phyloP scores from a whole-genome alignment of 192 early-diverging fungal species.

The Phlyctochytrium bullatum region DNA sequence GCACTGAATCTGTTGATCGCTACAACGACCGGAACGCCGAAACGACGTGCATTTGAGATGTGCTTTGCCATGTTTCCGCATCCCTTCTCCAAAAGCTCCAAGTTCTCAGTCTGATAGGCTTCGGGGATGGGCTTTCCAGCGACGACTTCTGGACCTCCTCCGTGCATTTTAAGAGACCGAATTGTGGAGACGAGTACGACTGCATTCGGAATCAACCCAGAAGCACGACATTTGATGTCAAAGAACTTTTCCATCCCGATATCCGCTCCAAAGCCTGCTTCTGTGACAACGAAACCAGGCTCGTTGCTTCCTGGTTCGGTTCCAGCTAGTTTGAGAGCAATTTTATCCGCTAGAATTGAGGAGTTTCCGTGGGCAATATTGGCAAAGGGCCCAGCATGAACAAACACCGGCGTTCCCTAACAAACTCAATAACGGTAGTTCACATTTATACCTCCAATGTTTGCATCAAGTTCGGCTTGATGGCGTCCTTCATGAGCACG shows the following conservation, averaged over 20 bases:
- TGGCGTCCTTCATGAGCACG: conserved; percentile 97
- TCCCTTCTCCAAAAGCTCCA: conserved; percentile 79
- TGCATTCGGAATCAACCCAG: conserved; percentile 80
- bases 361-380: conserved; percentile 99
- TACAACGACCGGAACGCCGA: conserved; percentile 87
- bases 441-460: conserved; percentile 71
- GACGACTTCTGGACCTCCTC: conserved; percentile 88
- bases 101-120: conserved; percentile 83
- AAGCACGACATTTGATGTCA: conserved; percentile 96
- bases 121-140: conserved; percentile 90
- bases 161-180: conserved; percentile 95
- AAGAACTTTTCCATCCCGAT: conserved; percentile 99
- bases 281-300: conserved; percentile 89
- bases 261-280: conserved; percentile 99
- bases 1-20: conserved; percentile 88
- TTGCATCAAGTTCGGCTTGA: conserved; percentile 99
- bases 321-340: conserved; percentile 92
- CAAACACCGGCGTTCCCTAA: conserved; percentile 91
- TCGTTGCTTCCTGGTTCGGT: conserved; percentile 54
- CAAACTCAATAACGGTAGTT: background rate
- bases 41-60: conserved; percentile 85
- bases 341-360: conserved; percentile 91
- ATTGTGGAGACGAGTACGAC: conserved; percentile 95
- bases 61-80: conserved; percentile 87
- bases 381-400: conserved; percentile 98